A percentile compares a stretch with the other conserved stretches of the same genome.
phyloP scores from a whole-genome alignment of 768 basidiomycete species.

The Podaxis sp. region DNA sequence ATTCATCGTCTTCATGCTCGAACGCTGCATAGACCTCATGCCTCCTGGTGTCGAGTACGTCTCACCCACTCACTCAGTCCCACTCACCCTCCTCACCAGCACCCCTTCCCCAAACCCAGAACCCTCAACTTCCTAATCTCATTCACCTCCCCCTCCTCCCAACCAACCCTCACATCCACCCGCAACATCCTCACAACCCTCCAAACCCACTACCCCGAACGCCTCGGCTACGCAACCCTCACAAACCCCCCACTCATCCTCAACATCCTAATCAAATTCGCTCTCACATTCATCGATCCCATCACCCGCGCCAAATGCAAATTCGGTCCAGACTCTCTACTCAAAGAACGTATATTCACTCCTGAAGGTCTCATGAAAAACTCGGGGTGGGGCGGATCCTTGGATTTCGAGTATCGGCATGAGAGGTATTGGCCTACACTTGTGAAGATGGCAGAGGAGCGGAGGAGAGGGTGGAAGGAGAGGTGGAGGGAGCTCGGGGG shows the following conservation, averaged over 20 bases:
- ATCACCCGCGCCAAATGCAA: constrained; percentile 73
- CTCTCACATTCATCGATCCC: constrained; percentile 82
- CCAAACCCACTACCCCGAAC: constrained; percentile 84
- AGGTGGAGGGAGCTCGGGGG: constrained; percentile 75
- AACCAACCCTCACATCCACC: constrained; percentile 41
- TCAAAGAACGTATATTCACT: constrained; percentile 63
- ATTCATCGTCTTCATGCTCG: constrained; percentile 74
- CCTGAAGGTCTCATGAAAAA: constrained; percentile 69
- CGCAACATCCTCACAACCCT: constrained; percentile 60
- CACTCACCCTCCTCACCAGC: not conserved
- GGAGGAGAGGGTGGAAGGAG: constrained; percentile 47
- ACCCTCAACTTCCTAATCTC: constrained; percentile 73
- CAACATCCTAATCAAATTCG: constrained; percentile 72
- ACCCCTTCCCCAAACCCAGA: constrained; percentile 34
- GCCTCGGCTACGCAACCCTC: constrained; percentile 72
- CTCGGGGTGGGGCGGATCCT: constrained; percentile 62
- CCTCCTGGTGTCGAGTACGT: constrained; percentile 78
- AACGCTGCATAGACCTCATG: constrained; percentile 76
- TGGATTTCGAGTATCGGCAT: constrained; percentile 72
- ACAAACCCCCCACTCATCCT: constrained; percentile 79
- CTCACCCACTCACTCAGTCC: not conserved
- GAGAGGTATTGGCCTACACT: constrained; percentile 74
- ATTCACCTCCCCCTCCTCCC: constrained; percentile 72
- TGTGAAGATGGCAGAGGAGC: constrained; percentile 51
- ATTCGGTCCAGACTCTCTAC: constrained; percentile 66